phyloP scores from a whole-genome alignment of 1,139 yeast species.

The Groenewaldozyma sp. region DNA sequence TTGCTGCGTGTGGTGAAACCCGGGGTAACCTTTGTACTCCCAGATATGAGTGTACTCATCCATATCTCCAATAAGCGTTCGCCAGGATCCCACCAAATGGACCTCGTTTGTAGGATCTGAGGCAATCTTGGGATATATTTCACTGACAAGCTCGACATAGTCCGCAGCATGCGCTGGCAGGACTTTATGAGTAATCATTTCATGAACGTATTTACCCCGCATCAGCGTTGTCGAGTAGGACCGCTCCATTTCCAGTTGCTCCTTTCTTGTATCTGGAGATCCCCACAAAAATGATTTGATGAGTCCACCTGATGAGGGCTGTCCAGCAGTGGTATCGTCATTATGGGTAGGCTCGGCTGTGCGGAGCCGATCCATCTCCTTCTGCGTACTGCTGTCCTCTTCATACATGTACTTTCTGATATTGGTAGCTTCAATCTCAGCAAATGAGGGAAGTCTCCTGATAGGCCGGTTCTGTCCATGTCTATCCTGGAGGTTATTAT shows the following conservation, averaged over 20 bases:
- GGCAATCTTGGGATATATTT: constrained; percentile 30
- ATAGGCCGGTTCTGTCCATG: constrained; percentile 1
- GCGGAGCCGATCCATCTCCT: constrained; percentile 4
- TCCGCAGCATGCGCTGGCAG: constrained; percentile 30
- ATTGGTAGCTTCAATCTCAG: constrained; percentile 27
- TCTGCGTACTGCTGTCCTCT: constrained; percentile 13
- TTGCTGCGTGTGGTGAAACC: constrained; percentile 33
- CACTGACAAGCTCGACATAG: constrained; percentile 29
- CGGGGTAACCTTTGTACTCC: constrained; percentile 37
- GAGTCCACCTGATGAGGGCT: constrained; percentile 18
- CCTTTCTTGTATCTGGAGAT: constrained; percentile 28
- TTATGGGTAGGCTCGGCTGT: constrained; percentile 12
- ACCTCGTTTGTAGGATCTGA: constrained; percentile 27
- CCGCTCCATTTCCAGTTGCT: constrained; percentile 29
- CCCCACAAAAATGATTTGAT: constrained; percentile 34
- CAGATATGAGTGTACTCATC: constrained; percentile 32
- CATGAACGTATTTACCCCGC: constrained; percentile 38
- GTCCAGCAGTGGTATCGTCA: constrained; percentile 13
- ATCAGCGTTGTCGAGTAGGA: constrained; percentile 31
- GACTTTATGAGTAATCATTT: constrained; percentile 32
- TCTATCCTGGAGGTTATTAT: too few relatives aligned
- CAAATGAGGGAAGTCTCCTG: constrained; percentile 29
- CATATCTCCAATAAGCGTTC: constrained; percentile 34
- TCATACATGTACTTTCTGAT: constrained; percentile 24
- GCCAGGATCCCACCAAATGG: constrained; percentile 36